phyloP scores from a whole-genome alignment of 257 asterid species.

The Nicotiana benthamiana region DNA sequence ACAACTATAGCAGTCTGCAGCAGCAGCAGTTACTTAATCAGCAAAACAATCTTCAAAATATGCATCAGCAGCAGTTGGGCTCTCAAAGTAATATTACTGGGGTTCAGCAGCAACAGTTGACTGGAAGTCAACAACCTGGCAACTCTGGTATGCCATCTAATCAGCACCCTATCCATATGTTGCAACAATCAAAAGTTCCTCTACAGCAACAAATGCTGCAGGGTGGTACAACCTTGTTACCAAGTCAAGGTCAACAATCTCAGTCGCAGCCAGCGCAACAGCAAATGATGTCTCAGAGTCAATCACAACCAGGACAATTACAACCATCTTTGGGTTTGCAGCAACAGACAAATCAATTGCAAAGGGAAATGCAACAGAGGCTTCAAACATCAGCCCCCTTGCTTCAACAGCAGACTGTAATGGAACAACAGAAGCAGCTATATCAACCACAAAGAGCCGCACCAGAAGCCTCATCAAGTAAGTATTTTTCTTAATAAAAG shows the following conservation, averaged over 20 bases:
- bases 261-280: constrained; percentile 74
- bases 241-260: constrained; percentile 64
- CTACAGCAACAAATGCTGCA: constrained; percentile 82
- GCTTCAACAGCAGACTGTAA: constrained; percentile 64
- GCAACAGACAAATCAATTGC: constrained; percentile 53
- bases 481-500: constrained; percentile 21
- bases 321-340: constrained; percentile 77
- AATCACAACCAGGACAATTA: constrained; percentile 73
- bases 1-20: constrained; percentile 52
- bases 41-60: constrained; percentile 58
- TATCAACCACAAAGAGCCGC: constrained; percentile 65
- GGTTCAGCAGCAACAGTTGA: constrained; percentile 75
- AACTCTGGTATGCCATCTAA: constrained; percentile 49
- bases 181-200: constrained; percentile 63
- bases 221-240: constrained; percentile 44
- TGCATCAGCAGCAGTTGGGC: constrained; percentile 74
- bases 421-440: constrained; percentile 78
- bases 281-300: constrained; percentile 79
- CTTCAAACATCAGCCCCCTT: constrained; percentile 62
- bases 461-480: constrained; percentile 73
- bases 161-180: constrained; percentile 67
- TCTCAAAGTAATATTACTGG: constrained; percentile 63
- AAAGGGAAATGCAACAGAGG: constrained; percentile 81
- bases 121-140: constrained; percentile 61
- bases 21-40: constrained; percentile 69